A percentile compares a stretch with the other conserved stretches of the same genome.
Evolutionary conservation across 192 early-diverging fungal species (phyloP).

Genomic region (Rhizoclosmatium sp.): DNA sequence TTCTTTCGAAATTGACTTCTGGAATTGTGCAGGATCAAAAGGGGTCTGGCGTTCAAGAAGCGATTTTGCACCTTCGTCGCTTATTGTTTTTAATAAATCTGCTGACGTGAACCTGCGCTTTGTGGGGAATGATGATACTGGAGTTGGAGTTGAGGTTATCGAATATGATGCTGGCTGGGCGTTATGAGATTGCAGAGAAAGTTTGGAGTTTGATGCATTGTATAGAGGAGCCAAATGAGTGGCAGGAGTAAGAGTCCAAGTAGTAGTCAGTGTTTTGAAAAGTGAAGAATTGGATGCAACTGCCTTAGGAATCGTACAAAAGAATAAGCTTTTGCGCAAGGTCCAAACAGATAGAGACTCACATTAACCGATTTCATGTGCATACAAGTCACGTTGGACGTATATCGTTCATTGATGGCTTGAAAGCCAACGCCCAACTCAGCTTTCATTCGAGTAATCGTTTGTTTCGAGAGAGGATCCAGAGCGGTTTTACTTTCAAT

Average conservation of each 20-base stretch:
- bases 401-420: constrained; percentile 79
- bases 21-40: neutral
- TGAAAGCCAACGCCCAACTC: constrained; percentile 85
- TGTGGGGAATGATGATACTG: neutral
- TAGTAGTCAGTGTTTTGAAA: constrained; percentile 71
- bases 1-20: constrained; percentile 19
- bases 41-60: neutral
- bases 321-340: constrained; percentile 37
- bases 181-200: neutral
- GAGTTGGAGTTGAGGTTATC: neutral
- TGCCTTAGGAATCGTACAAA: constrained; percentile 58
- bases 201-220: neutral
- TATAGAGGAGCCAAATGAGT: neutral
- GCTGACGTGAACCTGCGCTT: neutral
- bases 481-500: constrained; percentile 43
- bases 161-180: neutral
- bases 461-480: neutral
- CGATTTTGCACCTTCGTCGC: neutral
- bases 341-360: neutral
- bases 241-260: constrained; percentile 71
- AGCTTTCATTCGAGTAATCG: constrained; percentile 61
- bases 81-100: neutral
- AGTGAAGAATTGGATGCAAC: constrained; percentile 62
- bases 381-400: constrained; percentile 75
- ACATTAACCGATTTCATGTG: constrained; percentile 71